Evolutionary conservation across 2,329 filamentous ascomycete genomes (phyloP).

Genomic region (Tolypocladium capitatum): DNA sequence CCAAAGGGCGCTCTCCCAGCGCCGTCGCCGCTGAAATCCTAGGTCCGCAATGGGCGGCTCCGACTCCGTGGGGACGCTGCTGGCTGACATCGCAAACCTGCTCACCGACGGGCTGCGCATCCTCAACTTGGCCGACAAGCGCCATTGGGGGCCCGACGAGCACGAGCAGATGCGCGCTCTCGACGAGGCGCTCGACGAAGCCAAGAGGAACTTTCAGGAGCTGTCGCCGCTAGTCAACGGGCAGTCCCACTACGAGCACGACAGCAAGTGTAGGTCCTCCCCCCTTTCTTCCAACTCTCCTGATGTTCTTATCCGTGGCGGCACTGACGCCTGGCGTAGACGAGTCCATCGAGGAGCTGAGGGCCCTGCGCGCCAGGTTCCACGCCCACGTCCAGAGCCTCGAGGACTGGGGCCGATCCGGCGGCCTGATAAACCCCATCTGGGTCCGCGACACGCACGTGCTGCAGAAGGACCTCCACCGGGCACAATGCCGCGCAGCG

Average conservation of each 20-base stretch:
- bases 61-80: conserved; percentile 44
- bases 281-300: background rate
- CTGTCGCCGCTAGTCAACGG: conserved; percentile 41
- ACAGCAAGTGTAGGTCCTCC: conserved; percentile 35
- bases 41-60: conserved; percentile 20
- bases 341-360: conserved; percentile 39
- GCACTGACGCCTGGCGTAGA: conserved; percentile 17
- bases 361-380: conserved; percentile 30
- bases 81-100: conserved; percentile 42
- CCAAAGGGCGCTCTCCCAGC: conserved; percentile 1
- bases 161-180: conserved; percentile 44
- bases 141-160: conserved; percentile 45
- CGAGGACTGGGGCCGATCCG: conserved; percentile 39
- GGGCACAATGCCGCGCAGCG: conserved; percentile 43
- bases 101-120: conserved; percentile 40
- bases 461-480: conserved; percentile 39
- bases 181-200: conserved; percentile 42
- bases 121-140: conserved; percentile 43
- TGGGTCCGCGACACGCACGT: conserved; percentile 39
- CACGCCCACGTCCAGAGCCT: conserved; percentile 34
- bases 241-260: conserved; percentile 43
- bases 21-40: conserved; percentile 1
- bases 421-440: conserved; percentile 41
- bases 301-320: background rate
- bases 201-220: conserved; percentile 47